These are phyloP conservation scores for Wallacemonas sp. DNA, from an alignment of 208 protist genomes.

Conservation along the genomic window DNA sequence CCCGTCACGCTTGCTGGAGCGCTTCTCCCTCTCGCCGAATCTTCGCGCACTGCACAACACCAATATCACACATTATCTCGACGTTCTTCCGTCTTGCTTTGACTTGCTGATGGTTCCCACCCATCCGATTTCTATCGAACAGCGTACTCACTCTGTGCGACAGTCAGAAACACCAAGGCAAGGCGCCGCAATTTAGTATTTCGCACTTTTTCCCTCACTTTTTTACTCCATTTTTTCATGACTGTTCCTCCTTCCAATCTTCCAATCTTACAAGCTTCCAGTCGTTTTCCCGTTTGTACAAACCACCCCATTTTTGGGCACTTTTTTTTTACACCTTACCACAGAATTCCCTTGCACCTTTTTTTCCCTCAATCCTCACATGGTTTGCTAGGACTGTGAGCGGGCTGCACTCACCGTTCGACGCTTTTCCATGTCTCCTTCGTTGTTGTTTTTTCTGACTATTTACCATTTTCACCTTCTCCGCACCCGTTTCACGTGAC, in stretches of 20 bases:
- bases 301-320: background rate
- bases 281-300: too few relatives aligned
- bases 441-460: background rate
- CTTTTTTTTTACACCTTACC: background rate
- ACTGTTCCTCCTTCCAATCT: slow-evolving; percentile 7
- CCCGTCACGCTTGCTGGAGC: background rate
- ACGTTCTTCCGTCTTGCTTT: background rate
- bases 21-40: background rate
- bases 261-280: too few relatives aligned
- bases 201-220: background rate
- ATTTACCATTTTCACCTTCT: background rate
- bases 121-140: slow-evolving; percentile 39
- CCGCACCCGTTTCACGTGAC: background rate
- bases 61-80: slow-evolving; percentile 62
- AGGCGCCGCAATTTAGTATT: too few relatives aligned
- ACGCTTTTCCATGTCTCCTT: too few relatives aligned
- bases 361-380: too few relatives aligned
- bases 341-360: background rate
- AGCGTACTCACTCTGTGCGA: background rate
- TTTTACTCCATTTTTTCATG: slow-evolving; percentile 9
- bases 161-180: slow-evolving; percentile 13
- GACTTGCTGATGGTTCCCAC: slow-evolving; percentile 32
- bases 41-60: slow-evolving; percentile 60
- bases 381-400: too few relatives aligned
- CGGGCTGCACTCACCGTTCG: too few relatives aligned